Percentiles rank a stretch among this genome's conserved stretches.
phyloP scores from a whole-genome alignment of 2,329 filamentous ascomycete species.

The Piedraia hortae region DNA sequence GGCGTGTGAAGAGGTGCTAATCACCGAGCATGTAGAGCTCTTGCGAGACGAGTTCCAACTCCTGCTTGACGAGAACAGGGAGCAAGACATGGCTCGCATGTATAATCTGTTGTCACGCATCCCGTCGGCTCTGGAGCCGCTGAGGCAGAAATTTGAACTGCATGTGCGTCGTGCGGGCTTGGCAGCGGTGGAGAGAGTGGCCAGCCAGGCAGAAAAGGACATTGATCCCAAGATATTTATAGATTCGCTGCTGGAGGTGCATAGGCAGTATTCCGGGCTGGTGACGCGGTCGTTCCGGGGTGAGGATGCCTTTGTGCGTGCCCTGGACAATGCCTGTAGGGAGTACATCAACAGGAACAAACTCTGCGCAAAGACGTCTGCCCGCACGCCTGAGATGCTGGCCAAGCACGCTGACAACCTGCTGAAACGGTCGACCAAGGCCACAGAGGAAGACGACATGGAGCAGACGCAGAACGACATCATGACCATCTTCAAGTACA shows the following conservation, averaged over 20 bases:
- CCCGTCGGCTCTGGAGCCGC: constrained; percentile 67
- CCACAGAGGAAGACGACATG: constrained; percentile 77
- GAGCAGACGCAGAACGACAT: constrained; percentile 73
- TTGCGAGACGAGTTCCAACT: constrained; percentile 88
- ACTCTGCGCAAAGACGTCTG: constrained; percentile 78
- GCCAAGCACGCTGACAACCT: constrained; percentile 89
- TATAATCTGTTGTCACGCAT: constrained; percentile 77
- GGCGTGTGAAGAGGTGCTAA: constrained; percentile 66
- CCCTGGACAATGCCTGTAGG: constrained; percentile 83
- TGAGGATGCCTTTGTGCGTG: constrained; percentile 88
- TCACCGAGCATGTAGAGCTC: constrained; percentile 62
- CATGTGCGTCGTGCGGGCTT: constrained; percentile 80
- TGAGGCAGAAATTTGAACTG: constrained; percentile 65
- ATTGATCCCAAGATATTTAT: constrained; percentile 94
- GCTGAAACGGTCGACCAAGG: constrained; percentile 75
- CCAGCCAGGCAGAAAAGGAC: constrained; percentile 61
- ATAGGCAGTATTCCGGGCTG: constrained; percentile 72
- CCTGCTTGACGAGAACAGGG: constrained; percentile 74
- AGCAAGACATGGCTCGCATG: constrained; percentile 90
- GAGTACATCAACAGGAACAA: constrained; percentile 97
- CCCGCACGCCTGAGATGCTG: constrained; percentile 77
- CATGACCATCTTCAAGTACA: constrained; percentile 99
- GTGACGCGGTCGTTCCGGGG: constrained; percentile 84
- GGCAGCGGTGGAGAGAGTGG: constrained; percentile 70
- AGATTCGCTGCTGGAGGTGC: constrained; percentile 76